phyloP scores from a whole-genome alignment of 2,329 filamentous ascomycete species.

The Fusarium subglutinans region DNA sequence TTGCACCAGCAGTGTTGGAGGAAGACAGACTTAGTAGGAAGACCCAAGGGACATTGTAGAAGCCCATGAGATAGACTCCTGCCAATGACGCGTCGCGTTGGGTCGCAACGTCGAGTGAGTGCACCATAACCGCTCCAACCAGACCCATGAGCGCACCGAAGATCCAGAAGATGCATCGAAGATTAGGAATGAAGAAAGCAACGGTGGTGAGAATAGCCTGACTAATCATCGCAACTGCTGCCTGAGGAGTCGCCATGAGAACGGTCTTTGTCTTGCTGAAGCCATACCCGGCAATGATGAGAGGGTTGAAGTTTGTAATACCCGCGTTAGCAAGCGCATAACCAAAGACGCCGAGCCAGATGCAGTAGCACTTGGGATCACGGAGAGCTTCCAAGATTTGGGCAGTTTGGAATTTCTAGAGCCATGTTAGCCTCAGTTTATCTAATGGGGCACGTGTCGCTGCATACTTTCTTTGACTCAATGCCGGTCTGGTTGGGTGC shows the following conservation, averaged over 20 bases:
- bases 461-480: neutral
- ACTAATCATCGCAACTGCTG: slow-evolving; percentile 45
- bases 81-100: slow-evolving; percentile 41
- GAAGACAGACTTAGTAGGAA: slow-evolving; percentile 44
- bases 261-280: slow-evolving; percentile 43
- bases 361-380: slow-evolving; percentile 38
- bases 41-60: slow-evolving; percentile 46
- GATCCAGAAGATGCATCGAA: slow-evolving; percentile 47
- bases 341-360: slow-evolving; percentile 55
- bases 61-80: slow-evolving; percentile 47
- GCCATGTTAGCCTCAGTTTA: too few species aligned
- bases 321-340: slow-evolving; percentile 75
- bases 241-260: slow-evolving; percentile 46
- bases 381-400: slow-evolving; percentile 36
- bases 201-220: slow-evolving; percentile 37
- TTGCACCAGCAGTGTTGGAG: slow-evolving; percentile 44
- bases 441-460: too few species aligned
- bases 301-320: slow-evolving; percentile 69
- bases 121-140: slow-evolving; percentile 41
- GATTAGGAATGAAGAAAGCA: slow-evolving; percentile 41
- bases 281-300: slow-evolving; percentile 67
- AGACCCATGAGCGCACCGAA: slow-evolving; percentile 35
- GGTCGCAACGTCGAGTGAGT: slow-evolving; percentile 25
- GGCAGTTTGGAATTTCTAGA: slow-evolving; percentile 19
- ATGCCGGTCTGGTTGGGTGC: neutral